Conservation (phyloP, 78 protist genomes). For the Planoprotostelium fungivorum region DNA sequence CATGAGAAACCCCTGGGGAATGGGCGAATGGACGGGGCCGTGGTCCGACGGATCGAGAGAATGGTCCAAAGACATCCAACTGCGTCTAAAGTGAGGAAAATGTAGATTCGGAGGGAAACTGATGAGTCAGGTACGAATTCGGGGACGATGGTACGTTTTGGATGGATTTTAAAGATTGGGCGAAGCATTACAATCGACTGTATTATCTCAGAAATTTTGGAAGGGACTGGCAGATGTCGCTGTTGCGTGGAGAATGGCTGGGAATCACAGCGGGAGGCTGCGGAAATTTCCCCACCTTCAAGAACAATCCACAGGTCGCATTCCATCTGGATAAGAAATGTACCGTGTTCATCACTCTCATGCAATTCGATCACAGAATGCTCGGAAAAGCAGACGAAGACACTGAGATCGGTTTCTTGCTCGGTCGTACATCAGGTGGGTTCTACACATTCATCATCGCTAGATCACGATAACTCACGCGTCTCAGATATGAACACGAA, state of each 20-base stretch:
- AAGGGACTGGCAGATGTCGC: conserved; percentile 10
- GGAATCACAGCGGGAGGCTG: conserved; percentile 47
- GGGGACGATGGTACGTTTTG: conserved; percentile 4
- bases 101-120: neutral
- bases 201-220: neutral
- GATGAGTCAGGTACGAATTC: neutral
- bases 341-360: neutral
- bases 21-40: conserved; percentile 3
- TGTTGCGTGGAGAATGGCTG: conserved; percentile 36
- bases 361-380: neutral
- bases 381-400: neutral
- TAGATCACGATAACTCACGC: no score
- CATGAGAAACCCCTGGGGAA: conserved; percentile 1
- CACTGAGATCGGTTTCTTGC: neutral
- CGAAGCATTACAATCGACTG: neutral
- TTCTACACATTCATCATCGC: neutral
- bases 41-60: conserved; percentile 1
- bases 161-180: neutral
- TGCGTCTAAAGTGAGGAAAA: neutral
- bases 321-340: neutral
- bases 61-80: conserved; percentile 3
- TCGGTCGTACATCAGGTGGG: neutral
- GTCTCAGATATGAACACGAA: neutral
- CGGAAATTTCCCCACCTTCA: conserved; percentile 45
- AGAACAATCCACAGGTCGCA: conserved; percentile 31